Evolutionary conservation across 2,329 filamentous ascomycete genomes (phyloP).

Genomic region (Chaetomium globosum): DNA sequence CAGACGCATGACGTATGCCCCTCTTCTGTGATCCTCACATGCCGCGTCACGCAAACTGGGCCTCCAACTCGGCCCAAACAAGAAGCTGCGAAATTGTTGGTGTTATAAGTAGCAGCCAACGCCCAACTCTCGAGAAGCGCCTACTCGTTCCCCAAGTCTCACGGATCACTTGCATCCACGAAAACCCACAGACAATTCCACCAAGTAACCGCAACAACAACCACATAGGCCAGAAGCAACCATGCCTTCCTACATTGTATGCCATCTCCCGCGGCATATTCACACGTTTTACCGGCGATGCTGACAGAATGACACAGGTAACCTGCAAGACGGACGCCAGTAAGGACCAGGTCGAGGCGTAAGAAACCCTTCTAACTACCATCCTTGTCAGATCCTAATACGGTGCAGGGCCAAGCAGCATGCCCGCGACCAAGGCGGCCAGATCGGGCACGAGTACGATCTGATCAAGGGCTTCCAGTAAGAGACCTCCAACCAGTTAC

Average conservation of each 20-base stretch:
- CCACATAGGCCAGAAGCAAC: constrained; percentile 35
- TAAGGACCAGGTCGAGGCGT: constrained; percentile 68
- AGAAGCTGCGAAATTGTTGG: constrained; percentile 15
- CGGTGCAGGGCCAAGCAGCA: constrained; percentile 71
- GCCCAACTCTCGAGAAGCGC: constrained; percentile 6
- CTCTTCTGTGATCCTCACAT: constrained; percentile 24
- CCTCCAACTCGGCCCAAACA: constrained; percentile 21
- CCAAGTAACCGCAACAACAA: background rate
- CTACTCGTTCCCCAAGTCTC: background rate
- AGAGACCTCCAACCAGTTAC: constrained; percentile 40
- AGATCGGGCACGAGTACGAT: constrained; percentile 80
- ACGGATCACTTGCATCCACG: constrained; percentile 5
- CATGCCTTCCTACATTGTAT: constrained; percentile 62
- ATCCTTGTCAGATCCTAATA: constrained; percentile 15
- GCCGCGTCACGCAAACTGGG: constrained; percentile 29
- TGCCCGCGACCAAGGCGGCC: constrained; percentile 74
- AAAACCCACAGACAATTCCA: background rate
- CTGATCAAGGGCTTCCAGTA: constrained; percentile 95
- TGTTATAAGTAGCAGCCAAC: constrained; percentile 28
- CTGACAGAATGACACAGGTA: constrained; percentile 56
- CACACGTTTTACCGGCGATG: background rate
- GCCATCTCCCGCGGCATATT: constrained; percentile 22
- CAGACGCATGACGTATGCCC: constrained; percentile 35
- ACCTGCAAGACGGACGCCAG: constrained; percentile 74
- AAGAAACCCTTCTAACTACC: constrained; percentile 39